Conservation (phyloP, 2,329 filamentous ascomycete genomes). For the Xylariaceae sp. region DNA sequence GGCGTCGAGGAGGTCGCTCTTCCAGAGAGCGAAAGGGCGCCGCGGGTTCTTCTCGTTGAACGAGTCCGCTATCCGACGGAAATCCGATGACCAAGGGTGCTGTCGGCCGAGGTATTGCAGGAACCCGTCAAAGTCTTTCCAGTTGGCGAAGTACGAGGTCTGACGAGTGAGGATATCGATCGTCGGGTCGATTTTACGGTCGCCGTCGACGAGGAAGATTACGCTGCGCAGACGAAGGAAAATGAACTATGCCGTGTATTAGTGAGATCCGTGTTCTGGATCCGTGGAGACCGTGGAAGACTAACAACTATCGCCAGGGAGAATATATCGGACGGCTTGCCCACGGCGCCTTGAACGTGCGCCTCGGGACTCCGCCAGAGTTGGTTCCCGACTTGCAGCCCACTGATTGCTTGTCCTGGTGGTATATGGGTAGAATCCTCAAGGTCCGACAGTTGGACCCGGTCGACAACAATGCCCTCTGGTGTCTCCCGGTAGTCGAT, state of each 20-base stretch:
- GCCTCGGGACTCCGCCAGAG: slow-evolving; percentile 45
- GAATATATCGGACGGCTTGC: slow-evolving; percentile 42
- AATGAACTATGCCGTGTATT: slow-evolving; percentile 37
- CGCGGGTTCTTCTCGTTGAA: slow-evolving; percentile 41
- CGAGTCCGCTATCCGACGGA: slow-evolving; percentile 37
- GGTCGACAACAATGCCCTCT: slow-evolving; percentile 33
- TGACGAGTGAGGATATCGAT: slow-evolving; percentile 42
- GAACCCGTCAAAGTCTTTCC: slow-evolving; percentile 39
- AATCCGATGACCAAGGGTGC: slow-evolving; percentile 38
- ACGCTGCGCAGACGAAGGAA: slow-evolving; percentile 41
- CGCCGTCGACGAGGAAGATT: slow-evolving; percentile 38
- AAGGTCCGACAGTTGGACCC: slow-evolving; percentile 40
- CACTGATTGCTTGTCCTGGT: slow-evolving; percentile 35
- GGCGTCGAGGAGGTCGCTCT: slow-evolving; percentile 37
- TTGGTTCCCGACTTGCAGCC: slow-evolving; percentile 39
- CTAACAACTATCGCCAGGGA: slow-evolving; percentile 42
- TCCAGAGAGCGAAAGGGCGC: slow-evolving; percentile 40
- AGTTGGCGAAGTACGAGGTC: slow-evolving; percentile 45
- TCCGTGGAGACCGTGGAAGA: slow-evolving; percentile 7
- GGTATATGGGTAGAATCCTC: slow-evolving; percentile 40
- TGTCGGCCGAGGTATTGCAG: slow-evolving; percentile 39
- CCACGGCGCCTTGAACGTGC: slow-evolving; percentile 37
- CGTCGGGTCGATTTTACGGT: slow-evolving; percentile 35
- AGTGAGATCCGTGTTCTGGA: neutral
- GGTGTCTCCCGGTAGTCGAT: slow-evolving; percentile 36